Evolutionary conservation across 805 yeast genomes (phyloP).

Genomic region (Barnettozyma botsteinii): DNA sequence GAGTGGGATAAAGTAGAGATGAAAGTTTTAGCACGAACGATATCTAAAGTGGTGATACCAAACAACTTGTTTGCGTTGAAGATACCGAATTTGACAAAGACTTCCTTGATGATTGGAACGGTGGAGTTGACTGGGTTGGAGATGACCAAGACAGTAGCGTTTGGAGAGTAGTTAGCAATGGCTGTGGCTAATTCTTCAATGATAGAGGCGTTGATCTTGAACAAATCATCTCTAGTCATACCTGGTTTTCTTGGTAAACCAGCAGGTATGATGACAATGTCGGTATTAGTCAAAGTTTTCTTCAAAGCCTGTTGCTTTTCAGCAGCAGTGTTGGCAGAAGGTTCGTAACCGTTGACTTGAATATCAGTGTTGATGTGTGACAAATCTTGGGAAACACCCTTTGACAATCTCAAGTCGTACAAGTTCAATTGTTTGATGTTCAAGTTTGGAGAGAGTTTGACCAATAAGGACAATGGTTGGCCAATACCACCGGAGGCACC

Average conservation of each 20-base stretch:
- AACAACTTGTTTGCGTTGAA: slow-evolving; percentile 69
- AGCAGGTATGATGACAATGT: slow-evolving; percentile 56
- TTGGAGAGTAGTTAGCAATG: slow-evolving; percentile 64
- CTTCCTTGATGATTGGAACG: slow-evolving; percentile 83
- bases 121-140: slow-evolving; percentile 94
- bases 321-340: slow-evolving; percentile 44
- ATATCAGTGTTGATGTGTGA: slow-evolving; percentile 75
- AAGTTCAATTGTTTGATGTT: slow-evolving; percentile 58
- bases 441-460: slow-evolving; percentile 57
- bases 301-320: slow-evolving; percentile 43
- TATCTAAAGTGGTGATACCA: slow-evolving; percentile 87
- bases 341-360: slow-evolving; percentile 52
- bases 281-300: slow-evolving; percentile 36
- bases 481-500: slow-evolving; percentile 97
- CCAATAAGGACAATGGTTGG: slow-evolving; percentile 79
- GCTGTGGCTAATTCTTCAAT: slow-evolving; percentile 69
- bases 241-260: slow-evolving; percentile 95
- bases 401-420: slow-evolving; percentile 78
- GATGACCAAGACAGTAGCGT: slow-evolving; percentile 73
- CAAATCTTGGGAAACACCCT: slow-evolving; percentile 86
- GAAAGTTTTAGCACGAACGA: slow-evolving; percentile 76
- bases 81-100: slow-evolving; percentile 59
- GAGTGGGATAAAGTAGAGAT: slow-evolving; percentile 22
- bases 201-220: slow-evolving; percentile 78
- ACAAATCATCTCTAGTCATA: slow-evolving; percentile 87